Evolutionary conservation across 73 alveolate genomes (phyloP), one percentile per base, ranked within the genome.

Genomic region (Stentor coeruleus): DNA sequence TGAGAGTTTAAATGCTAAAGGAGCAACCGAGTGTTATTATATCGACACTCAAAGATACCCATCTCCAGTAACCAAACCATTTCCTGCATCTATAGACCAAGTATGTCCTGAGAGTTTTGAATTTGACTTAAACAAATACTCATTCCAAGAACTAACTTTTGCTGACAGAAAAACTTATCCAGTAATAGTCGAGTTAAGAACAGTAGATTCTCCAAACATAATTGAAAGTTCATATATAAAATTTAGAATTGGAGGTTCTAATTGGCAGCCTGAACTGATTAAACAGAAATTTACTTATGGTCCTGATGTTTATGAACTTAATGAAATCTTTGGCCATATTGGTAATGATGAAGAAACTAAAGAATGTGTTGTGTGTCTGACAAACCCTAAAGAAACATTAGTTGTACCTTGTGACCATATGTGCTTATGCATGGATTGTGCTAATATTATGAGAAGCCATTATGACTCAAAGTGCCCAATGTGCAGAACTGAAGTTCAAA

Each of bases 321-420:
- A 75, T 75, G 83, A 75, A 20, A 75, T 75, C 6, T 75, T 20
- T 38, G 83, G 83, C n/a, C n/a, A 15, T 20, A 39, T n/a, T 2
- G 58, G 35, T 14, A 39, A 75, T 26, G 81, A 75, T 20, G 83
- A 40, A 75, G 59, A 39, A 75, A 40, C 74, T 40, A 82, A 74
- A 38, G 97, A 92, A 76, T 92, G 97, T 59, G 94, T 90, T 14
- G 91, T 89, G 1, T 92, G 97, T 85, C 88, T 89, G 79, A 77
- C 94, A 31, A 84, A 84, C 3, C 66, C 81, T 31, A 92, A 92
- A 77, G 95, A 92, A 35, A 92, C 97, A 15, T 74, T 92, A 30
- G 95, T 92, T 3, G 59, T 90, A 35, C 97, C 97, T 3, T 92
- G 97, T 81, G 37, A 90, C 38, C 97, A 92, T 55, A 88, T 88